phyloP scores from a whole-genome alignment of 1,284 basidiomycete species.

The Heterobasidion annosum region DNA sequence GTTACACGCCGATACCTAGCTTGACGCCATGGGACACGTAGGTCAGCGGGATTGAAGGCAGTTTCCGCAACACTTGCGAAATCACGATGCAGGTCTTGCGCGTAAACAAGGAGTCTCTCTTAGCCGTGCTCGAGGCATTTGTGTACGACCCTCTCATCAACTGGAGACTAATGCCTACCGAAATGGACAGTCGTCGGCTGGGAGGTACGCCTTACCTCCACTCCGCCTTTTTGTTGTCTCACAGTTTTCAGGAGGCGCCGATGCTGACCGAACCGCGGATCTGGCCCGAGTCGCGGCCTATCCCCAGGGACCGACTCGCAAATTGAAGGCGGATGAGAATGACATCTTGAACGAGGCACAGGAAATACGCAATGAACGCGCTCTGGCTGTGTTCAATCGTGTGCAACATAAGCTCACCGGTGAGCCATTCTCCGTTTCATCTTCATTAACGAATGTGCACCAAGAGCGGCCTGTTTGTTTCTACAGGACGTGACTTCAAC shows the following conservation, averaged over 20 bases:
- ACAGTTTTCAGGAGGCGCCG: conserved; percentile 5
- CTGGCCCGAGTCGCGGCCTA: conserved; percentile 61
- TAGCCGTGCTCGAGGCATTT: conserved; percentile 96
- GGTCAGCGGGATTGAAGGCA: conserved; percentile 97
- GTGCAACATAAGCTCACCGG: conserved; percentile 91
- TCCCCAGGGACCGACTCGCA: conserved; percentile 66
- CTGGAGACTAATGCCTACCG: conserved; percentile 78
- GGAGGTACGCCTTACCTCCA: conserved; percentile 38
- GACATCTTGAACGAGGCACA: conserved; percentile 76
- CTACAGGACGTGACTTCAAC: conserved; percentile 81
- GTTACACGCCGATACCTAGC: conserved; percentile 7
- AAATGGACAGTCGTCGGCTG: conserved; percentile 50
- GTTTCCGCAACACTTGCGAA: conserved; percentile 93
- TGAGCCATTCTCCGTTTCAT: conserved; percentile 22
- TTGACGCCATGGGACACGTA: conserved; percentile 19
- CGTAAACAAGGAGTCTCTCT: conserved; percentile 95
- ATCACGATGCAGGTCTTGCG: conserved; percentile 96
- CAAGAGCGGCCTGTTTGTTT: background rate
- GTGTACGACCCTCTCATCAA: conserved; percentile 87
- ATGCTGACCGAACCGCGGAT: conserved; percentile 45
- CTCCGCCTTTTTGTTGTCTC: background rate
- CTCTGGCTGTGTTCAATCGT: conserved; percentile 85
- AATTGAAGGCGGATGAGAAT: conserved; percentile 73
- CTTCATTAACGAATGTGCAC: conserved; percentile 3
- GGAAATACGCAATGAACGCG: conserved; percentile 87